Percentiles rank a stretch among this genome's conserved stretches.
Conservation (phyloP, 176 grass and related monocot species). For the Rhynchospora tenuis region DNA sequence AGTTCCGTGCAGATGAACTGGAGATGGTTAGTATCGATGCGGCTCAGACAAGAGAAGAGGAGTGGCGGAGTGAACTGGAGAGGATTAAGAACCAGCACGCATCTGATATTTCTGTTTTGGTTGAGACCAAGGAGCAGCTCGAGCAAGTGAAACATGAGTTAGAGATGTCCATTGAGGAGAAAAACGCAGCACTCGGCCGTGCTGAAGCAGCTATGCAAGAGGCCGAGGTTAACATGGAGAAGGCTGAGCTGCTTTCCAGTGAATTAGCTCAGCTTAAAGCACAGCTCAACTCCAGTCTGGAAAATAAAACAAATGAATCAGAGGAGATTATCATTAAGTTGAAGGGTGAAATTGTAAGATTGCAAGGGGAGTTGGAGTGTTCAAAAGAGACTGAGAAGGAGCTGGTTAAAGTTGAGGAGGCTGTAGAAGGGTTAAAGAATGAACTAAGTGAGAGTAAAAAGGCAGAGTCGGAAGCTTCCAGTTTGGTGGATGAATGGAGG, state of each 20-base stretch:
- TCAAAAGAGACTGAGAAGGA: constrained; percentile 43
- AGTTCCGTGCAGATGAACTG: constrained; percentile 82
- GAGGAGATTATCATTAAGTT: constrained; percentile 52
- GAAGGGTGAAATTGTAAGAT: constrained; percentile 39
- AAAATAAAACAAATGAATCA: constrained; percentile 58
- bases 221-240: constrained; percentile 59
- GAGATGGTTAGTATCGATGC: constrained; percentile 65
- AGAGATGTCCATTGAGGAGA: constrained; percentile 42
- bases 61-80: constrained; percentile 60
- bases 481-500: constrained; percentile 70
- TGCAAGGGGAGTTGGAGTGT: constrained; percentile 61
- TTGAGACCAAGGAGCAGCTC: constrained; percentile 55
- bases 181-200: constrained; percentile 48
- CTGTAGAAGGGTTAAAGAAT: constrained; percentile 41
- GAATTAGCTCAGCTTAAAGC: constrained; percentile 61
- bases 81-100: constrained; percentile 52
- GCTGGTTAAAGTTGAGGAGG: constrained; percentile 42
- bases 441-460: constrained; percentile 55
- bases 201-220: constrained; percentile 81
- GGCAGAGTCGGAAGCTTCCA: constrained; percentile 35
- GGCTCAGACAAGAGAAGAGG: constrained; percentile 54
- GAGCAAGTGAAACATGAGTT: constrained; percentile 57
- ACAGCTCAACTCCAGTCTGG: constrained; percentile 53
- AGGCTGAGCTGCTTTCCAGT: constrained; percentile 56
- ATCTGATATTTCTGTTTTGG: constrained; percentile 42